Evolutionary conservation across 345 rosid genomes (phyloP), one percentile per base, ranked within the genome.

Genomic region (Mallotus nudiflorus): DNA sequence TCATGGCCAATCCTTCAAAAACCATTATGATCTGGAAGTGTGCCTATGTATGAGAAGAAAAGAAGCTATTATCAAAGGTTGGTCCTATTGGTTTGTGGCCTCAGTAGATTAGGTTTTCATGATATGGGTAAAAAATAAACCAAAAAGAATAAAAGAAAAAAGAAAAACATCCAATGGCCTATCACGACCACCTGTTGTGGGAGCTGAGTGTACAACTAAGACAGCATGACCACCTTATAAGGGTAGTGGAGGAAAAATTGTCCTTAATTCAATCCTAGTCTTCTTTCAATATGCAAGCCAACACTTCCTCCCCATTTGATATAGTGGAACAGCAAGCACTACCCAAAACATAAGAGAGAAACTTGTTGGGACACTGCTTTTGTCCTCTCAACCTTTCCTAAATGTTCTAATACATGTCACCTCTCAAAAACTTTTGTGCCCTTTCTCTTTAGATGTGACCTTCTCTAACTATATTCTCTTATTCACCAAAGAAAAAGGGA

Each of bases 191-290:
- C 75, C 64, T 57, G 73, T 78, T 77, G 84, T 93, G 88, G 88
- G 81, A 60, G 75, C 85, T 63, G 78, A 82, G 82, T 82, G 77
- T 80, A 74, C 97, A 86, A 85, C 88, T 80, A 83, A 80, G 84
- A 78, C 54, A 48, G 72, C 80, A 85, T 78, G 69, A 72, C 69
- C 78, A 72, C 77, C 76, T 53, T 37, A 59, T 14, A 7, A 5
- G 19, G 52, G 24, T 70, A 65, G 70, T 78, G 82, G 69, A 56
- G 50, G 40, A 62, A 45, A 52, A 20, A 48, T 65, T 68, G 77
- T 65, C 72, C 56, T 27, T 52, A 18, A 50, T 15, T 40, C 46
- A 62, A 53, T 27, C 15, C 20, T 7, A 27, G 53, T 66, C 65
- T 61, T 78, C 48, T 60, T 65, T 31, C 64, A 45, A 70, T 44